Evolutionary conservation across 2,329 filamentous ascomycete genomes (phyloP).

Genomic region (Elsinoe ampelina): DNA sequence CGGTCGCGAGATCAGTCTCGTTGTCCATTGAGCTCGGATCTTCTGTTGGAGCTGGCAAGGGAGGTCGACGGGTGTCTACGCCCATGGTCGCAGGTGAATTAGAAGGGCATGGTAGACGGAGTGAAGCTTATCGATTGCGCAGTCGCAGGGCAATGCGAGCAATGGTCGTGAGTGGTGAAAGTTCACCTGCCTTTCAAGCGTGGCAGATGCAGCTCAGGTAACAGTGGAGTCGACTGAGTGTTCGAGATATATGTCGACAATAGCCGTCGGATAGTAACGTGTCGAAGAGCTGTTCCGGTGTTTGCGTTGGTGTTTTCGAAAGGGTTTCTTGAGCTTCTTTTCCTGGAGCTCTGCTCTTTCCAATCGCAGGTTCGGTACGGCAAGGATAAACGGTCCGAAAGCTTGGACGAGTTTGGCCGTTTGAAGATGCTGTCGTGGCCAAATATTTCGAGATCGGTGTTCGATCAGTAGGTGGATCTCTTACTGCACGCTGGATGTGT

Average conservation of each 20-base stretch:
- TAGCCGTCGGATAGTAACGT: not conserved
- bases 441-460: not conserved
- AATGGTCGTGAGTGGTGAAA: not conserved
- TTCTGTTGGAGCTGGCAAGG: constrained; percentile 71
- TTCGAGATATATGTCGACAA: not conserved
- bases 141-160: not conserved
- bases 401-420: not conserved
- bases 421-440: not conserved
- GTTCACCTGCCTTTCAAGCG: not conserved
- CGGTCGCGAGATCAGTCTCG: constrained; percentile 50
- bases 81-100: constrained; percentile 29
- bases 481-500: not conserved
- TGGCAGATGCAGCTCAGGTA: no score
- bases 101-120: not conserved
- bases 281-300: not conserved
- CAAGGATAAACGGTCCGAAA: constrained; percentile 7
- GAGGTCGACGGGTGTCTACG: constrained; percentile 39
- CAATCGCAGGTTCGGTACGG: constrained; percentile 11
- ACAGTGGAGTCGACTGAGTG: no score
- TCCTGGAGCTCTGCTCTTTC: not conserved
- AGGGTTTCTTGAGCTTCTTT: constrained; percentile 3
- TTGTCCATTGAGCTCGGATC: constrained; percentile 56
- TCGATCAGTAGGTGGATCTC: not conserved
- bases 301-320: not conserved
- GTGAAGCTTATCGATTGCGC: constrained; percentile 3